Evolutionary conservation across 106 monocot genomes (phyloP), one percentile per base, ranked within the genome.

Genomic region (Posidonia australis): DNA sequence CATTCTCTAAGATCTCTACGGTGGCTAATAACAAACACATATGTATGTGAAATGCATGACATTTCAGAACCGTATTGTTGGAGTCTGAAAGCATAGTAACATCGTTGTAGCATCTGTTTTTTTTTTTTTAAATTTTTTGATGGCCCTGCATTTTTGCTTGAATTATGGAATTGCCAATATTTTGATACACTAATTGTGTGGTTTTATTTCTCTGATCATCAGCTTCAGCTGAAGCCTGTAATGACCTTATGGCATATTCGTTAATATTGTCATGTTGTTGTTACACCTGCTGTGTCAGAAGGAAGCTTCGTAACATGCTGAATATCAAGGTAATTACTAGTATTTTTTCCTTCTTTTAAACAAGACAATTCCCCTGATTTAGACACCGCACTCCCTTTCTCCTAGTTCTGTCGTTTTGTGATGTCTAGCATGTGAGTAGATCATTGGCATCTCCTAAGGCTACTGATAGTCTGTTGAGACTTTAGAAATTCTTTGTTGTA

Each of bases 241-340:
- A 93, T 75, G 89, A 93, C 58, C 58, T 93, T 66, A 75, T 93
- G 85, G 93, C 89, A 24, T 89, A 83, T 71, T 79, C 93, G 14
- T 57, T 93, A 29, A 80, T 93, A 73, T 68, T 93, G 28, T 93
- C 89, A 42, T 93, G 93, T 21, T 93, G 93, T 68, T 93, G 93
- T 65, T 88, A 93, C 65, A 93, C 93, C 48, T 93, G 89, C 77
- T 89, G 83, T 57, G 71, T 89, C 51, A 81, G 93, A 58, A 89
- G 89, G 64, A 89, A 79, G 59, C 89, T 93, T 52, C 84, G 92
- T 16, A 70, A 70, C 45, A 77, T 67, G 82, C 41, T 87, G 31
- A 77, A 88, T 45, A 92, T 92, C 62, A 80, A 62, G 74, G 92
- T 87, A 82, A 55, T 45, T 60, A 28, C 31, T 54, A 27, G 43